Evolutionary conservation across 1,284 basidiomycete genomes (phyloP).

Genomic region (Ganoderma sinense): DNA sequence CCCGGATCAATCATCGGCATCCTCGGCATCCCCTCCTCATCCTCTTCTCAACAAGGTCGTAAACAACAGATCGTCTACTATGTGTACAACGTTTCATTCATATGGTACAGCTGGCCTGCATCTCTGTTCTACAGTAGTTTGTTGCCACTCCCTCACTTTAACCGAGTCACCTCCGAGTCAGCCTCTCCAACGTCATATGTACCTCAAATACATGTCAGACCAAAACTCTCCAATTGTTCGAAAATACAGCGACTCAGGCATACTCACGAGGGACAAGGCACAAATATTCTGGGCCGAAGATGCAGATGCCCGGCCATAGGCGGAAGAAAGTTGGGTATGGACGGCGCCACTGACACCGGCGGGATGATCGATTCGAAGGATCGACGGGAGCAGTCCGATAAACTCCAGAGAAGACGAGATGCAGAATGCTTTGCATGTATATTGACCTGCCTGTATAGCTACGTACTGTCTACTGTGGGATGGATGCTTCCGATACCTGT

Average conservation of each 20-base stretch:
- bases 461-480: not conserved
- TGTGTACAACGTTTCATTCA: not conserved
- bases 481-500: not conserved
- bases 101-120: not conserved
- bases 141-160: not conserved
- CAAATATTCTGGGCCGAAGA: no score
- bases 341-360: not conserved
- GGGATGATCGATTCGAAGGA: not conserved
- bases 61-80: not conserved
- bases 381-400: not conserved
- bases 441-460: not conserved
- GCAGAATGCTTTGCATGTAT: not conserved
- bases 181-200: not conserved
- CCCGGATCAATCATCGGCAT: not conserved
- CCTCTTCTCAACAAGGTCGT: not conserved
- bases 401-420: not conserved
- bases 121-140: not conserved
- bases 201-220: no score
- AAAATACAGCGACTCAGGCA: no score
- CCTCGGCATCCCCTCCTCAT: not conserved
- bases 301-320: not conserved
- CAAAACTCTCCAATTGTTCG: no score
- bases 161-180: not conserved
- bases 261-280: not conserved
- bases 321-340: not conserved